Base-by-base conservation (phyloP, 2,329 filamentous ascomycete species). In the Botrytis galanthina region DNA sequence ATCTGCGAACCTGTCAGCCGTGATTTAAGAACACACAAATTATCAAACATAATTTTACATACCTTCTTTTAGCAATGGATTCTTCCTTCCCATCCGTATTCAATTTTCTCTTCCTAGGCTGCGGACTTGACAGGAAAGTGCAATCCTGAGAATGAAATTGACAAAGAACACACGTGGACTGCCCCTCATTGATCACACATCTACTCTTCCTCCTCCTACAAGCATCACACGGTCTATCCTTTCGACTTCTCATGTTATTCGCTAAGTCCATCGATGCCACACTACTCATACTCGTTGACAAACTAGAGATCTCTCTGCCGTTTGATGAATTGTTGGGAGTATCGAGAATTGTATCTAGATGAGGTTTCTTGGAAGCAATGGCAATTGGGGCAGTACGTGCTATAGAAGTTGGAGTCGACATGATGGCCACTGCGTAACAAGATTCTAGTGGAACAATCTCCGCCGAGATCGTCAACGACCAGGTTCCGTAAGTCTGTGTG, bases 41-140 rank as follows among this genome's bases (percentile, higher is more conserved):
- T 18, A 14, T 37, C 10, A 18, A 61, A 59, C 7, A 39, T n/a
- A 42, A 22, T 22, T 29, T 71, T 29, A 73, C 77, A 75, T 86
- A 93, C 92, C 91, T 92, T 87, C 91, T 88, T 83, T 92, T 93
- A 80, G 87, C 87, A 77, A 85, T 84, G 76, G 84, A 86, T 76
- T 91, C 89, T 76, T 90, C 88, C 80, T 86, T 81, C 51, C 78
- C 79, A 84, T 74, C 86, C 84, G 78, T 87, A 82, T 91, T 89
- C 76, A 93, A 84, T 85, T 95, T 95, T 81, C 93, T 88, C 85
- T 96, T 96, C 78, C 93, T 89, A 73, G 92, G 90, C 80, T 91
- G 90, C 37, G 93, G 93, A 81, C 92, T 93, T 77, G 91, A 90
- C 69, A 91, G 86, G 81, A 95, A 90, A 61, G 93, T 95, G 83